Conservation (phyloP, 1,284 basidiomycete species). For the Rhizoctonia solani region DNA sequence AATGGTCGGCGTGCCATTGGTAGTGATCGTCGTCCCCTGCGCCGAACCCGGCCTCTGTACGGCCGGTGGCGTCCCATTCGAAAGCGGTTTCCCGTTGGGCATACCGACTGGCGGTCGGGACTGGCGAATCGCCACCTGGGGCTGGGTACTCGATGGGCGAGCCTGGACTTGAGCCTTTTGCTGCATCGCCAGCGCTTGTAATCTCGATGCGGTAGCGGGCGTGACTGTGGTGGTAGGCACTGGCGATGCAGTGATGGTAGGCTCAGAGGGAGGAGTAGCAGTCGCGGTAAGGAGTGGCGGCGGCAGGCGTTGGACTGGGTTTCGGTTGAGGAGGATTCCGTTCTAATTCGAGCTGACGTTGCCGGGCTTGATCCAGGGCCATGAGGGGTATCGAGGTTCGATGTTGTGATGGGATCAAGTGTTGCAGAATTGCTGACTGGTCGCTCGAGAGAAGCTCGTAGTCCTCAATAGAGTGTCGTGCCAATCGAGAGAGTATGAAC, state of each 20-base stretch:
- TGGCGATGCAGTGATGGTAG: too few relatives aligned
- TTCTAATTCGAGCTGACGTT: slow-evolving; percentile 24
- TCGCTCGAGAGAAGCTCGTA: slow-evolving; percentile 18
- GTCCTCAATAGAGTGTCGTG: slow-evolving; percentile 24
- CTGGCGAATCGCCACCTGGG: slow-evolving; percentile 23
- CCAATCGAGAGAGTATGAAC: slow-evolving; percentile 22
- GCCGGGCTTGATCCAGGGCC: slow-evolving; percentile 18
- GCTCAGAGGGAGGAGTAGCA: slow-evolving; percentile 13
- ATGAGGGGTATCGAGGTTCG: slow-evolving; percentile 2
- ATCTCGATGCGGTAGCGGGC: slow-evolving; percentile 1
- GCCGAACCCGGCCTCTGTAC: slow-evolving; percentile 9
- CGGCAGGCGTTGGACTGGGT: slow-evolving; percentile 17
- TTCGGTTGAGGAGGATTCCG: slow-evolving; percentile 22
- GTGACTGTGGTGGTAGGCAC: neutral
- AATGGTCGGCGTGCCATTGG: neutral
- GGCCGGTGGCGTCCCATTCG: slow-evolving; percentile 16
- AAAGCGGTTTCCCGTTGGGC: slow-evolving; percentile 23
- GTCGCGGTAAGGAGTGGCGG: neutral
- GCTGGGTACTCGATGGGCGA: neutral
- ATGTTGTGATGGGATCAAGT: slow-evolving; percentile 13
- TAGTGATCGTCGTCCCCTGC: neutral
- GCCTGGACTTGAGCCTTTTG: slow-evolving; percentile 14
- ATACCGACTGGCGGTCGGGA: neutral
- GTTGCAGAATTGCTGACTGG: slow-evolving; percentile 23
- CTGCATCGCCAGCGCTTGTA: slow-evolving; percentile 22